These are phyloP conservation scores for Ustilago nuda DNA, from an alignment of 1,284 basidiomycete species.

Conservation along the genomic window DNA sequence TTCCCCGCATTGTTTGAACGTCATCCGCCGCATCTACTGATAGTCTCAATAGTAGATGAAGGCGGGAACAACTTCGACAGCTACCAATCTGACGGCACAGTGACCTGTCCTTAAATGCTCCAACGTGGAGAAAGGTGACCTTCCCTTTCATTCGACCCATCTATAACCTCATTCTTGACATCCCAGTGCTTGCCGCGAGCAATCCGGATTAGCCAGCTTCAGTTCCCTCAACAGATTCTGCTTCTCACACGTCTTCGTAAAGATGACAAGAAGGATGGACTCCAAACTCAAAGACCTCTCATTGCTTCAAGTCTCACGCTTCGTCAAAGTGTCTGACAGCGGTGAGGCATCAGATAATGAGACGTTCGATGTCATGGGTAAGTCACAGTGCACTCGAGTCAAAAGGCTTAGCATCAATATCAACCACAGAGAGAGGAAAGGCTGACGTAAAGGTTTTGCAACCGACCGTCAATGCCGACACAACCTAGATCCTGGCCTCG, in stretches of 20 bases:
- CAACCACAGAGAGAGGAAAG: too few species aligned
- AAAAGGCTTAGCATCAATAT: not conserved
- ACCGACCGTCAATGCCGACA: slow-evolving; percentile 2
- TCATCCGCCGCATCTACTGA: too few species aligned
- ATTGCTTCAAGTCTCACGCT: slow-evolving; percentile 54
- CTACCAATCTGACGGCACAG: too few species aligned
- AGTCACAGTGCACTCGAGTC: slow-evolving; percentile 10
- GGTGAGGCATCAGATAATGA: slow-evolving; percentile 41
- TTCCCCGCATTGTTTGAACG: too few species aligned
- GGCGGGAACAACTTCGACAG: too few species aligned
- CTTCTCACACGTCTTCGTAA: not conserved
- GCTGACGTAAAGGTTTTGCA: not conserved
- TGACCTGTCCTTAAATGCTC: too few species aligned
- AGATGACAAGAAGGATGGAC: slow-evolving; percentile 22
- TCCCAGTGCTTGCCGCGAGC: too few species aligned
- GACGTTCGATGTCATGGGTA: slow-evolving; percentile 42
- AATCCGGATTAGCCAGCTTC: not conserved
- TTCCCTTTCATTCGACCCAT: too few species aligned
- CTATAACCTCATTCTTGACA: too few species aligned
- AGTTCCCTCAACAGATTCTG: not conserved
- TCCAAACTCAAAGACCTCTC: slow-evolving; percentile 53
- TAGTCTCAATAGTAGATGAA: too few species aligned
- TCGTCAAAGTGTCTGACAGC: slow-evolving; percentile 55
- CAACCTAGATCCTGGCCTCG: slow-evolving; percentile 37
- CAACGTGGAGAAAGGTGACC: too few species aligned